phyloP scores from a whole-genome alignment of 75 land plant species.

The Larix kaempferi region DNA sequence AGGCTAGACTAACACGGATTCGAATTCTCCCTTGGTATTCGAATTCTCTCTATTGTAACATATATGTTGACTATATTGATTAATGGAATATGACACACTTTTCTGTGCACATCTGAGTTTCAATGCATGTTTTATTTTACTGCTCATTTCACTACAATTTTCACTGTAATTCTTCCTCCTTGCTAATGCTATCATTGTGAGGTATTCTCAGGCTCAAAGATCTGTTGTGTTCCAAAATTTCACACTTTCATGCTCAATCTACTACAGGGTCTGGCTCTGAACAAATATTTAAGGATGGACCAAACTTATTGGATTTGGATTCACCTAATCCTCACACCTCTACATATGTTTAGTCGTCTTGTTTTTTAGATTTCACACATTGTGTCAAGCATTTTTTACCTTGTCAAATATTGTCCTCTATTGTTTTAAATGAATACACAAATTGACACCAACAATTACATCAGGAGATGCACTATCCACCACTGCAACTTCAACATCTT shows the following conservation, averaged over 20 bases:
- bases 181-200: too few relatives aligned
- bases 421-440: conserved; percentile 5
- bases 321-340: conserved; percentile 3
- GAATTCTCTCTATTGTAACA: too few relatives aligned
- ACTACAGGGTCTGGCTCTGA: background rate
- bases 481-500: background rate
- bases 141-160: too few relatives aligned
- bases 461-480: conserved; percentile 42
- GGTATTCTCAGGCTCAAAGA: too few relatives aligned
- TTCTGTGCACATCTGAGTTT: too few relatives aligned
- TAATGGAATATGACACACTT: too few relatives aligned
- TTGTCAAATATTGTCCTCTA: background rate
- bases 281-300: conserved; percentile 16
- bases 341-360: conserved; percentile 12
- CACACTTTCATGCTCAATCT: conserved; percentile 14
- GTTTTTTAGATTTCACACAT: conserved; percentile 7
- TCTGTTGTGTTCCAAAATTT: too few relatives aligned
- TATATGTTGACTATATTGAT: too few relatives aligned
- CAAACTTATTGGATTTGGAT: conserved; percentile 9
- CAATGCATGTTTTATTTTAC: too few relatives aligned
- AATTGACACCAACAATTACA: conserved; percentile 23
- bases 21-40: too few relatives aligned
- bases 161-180: too few relatives aligned
- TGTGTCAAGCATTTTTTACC: conserved; percentile 19
- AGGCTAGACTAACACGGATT: too few relatives aligned